Evolutionary conservation across 805 yeast species (phyloP).

Genomic region (Candida suzukii): DNA sequence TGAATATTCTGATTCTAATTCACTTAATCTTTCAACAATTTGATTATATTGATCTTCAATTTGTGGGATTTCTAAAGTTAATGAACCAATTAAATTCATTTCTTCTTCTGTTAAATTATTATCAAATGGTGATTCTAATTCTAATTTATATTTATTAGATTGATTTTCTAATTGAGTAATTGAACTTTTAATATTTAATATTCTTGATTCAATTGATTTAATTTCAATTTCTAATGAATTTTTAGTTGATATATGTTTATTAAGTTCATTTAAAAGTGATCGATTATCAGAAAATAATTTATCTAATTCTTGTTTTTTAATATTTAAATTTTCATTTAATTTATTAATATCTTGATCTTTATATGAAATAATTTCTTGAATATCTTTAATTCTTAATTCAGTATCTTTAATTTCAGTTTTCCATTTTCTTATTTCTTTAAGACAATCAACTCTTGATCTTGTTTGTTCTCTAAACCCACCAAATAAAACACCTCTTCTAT

Average conservation of each 20-base stretch:
- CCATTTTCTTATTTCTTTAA: constrained; percentile 50
- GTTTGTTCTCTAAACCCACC: constrained; percentile 82
- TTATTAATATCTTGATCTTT: constrained; percentile 48
- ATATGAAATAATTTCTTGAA: constrained; percentile 30
- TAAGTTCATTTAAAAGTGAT: constrained; percentile 33
- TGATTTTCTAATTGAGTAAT: constrained; percentile 32
- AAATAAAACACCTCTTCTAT: constrained; percentile 72
- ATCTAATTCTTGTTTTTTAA: constrained; percentile 35
- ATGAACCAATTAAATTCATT: constrained; percentile 26
- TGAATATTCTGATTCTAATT: constrained; percentile 40
- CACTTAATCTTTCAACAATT: constrained; percentile 32
- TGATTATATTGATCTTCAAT: constrained; percentile 34
- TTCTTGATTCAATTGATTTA: constrained; percentile 25
- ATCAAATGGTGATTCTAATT: constrained; percentile 46
- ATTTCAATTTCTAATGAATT: constrained; percentile 38
- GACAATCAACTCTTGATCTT: constrained; percentile 62
- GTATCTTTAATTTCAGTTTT: constrained; percentile 37
- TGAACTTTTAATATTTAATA: constrained; percentile 26
- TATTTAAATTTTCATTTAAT: constrained; percentile 36
- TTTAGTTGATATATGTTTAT: constrained; percentile 34
- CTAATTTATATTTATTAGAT: constrained; percentile 36
- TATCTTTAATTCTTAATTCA: constrained; percentile 30
- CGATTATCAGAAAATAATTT: constrained; percentile 33
- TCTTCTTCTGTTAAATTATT: constrained; percentile 48
- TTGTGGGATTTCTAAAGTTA: constrained; percentile 29